Conservation (phyloP, 2,329 filamentous ascomycete genomes). For the Xylariaceae sp. region DNA sequence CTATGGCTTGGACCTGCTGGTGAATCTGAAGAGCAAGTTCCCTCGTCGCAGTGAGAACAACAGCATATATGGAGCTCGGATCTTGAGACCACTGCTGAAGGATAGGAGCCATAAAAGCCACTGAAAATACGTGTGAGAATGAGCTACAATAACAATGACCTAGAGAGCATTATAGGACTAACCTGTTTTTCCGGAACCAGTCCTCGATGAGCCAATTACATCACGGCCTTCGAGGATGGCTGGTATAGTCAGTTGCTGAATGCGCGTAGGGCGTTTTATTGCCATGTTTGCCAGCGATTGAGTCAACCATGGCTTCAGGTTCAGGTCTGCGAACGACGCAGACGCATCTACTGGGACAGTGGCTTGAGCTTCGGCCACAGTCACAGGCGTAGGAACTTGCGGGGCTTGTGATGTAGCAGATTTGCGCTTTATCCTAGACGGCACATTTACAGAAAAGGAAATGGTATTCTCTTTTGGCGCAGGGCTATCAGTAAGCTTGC, state of each 20-base stretch:
- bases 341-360: constrained; percentile 60
- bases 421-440: constrained; percentile 59
- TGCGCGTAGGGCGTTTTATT: constrained; percentile 86
- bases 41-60: constrained; percentile 88
- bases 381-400: constrained; percentile 37
- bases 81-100: constrained; percentile 93
- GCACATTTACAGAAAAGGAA: constrained; percentile 54
- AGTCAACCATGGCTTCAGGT: constrained; percentile 85
- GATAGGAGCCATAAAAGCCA: constrained; percentile 94
- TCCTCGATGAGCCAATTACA: constrained; percentile 81
- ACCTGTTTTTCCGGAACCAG: constrained; percentile 90
- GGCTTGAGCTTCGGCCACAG: constrained; percentile 53
- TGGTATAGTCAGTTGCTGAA: constrained; percentile 92
- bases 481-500: constrained; percentile 37
- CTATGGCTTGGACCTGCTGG: constrained; percentile 94
- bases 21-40: constrained; percentile 96
- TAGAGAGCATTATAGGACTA: background rate
- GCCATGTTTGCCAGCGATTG: constrained; percentile 77
- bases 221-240: constrained; percentile 90
- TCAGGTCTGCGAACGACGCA: constrained; percentile 72
- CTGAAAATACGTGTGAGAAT: constrained; percentile 38
- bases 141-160: background rate
- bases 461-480: constrained; percentile 44
- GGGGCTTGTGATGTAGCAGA: constrained; percentile 3
- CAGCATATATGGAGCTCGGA: constrained; percentile 86